A percentile compares a stretch with the other conserved stretches of the same genome.
phyloP scores from a whole-genome alignment of 2,329 filamentous ascomycete species.

The Hypoxylon sp. region DNA sequence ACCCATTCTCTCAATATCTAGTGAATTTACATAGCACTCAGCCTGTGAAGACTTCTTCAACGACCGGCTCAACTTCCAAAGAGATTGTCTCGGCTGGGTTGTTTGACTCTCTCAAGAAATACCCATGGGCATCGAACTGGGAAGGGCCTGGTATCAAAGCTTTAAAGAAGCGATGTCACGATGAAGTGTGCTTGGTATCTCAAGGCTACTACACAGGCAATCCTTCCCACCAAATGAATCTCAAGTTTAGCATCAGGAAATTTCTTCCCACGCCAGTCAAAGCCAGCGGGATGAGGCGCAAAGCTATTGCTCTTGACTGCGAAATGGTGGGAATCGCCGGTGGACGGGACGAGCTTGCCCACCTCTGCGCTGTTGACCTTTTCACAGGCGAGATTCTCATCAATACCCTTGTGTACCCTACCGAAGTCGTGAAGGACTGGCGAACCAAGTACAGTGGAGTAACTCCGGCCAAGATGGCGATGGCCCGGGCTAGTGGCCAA shows the following conservation, averaged over 20 bases:
- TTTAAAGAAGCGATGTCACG: constrained; percentile 25
- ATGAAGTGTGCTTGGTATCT: constrained; percentile 1
- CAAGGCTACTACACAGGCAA: constrained; percentile 31
- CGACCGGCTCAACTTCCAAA: background rate
- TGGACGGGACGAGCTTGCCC: constrained; percentile 42
- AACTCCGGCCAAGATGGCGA: constrained; percentile 52
- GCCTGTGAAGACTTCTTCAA: background rate
- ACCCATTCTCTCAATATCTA: background rate
- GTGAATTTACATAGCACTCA: background rate
- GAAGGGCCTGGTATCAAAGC: background rate
- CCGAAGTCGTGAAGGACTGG: constrained; percentile 51
- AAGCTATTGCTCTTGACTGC: constrained; percentile 63
- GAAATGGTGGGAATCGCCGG: constrained; percentile 61
- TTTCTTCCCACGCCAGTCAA: constrained; percentile 16
- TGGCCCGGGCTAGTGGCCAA: constrained; percentile 52
- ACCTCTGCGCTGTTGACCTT: constrained; percentile 58
- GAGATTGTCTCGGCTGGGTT: background rate
- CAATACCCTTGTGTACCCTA: constrained; percentile 60
- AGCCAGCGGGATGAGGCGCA: constrained; percentile 38
- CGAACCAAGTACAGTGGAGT: constrained; percentile 60
- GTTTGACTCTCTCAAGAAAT: constrained; percentile 7
- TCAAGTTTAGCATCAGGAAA: constrained; percentile 14
- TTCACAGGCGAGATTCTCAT: constrained; percentile 64
- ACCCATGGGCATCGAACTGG: constrained; percentile 37
- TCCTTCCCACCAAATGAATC: background rate